These are phyloP conservation scores for Sutorius australiensis DNA, from an alignment of 768 basidiomycete species.

Conservation along the genomic window DNA sequence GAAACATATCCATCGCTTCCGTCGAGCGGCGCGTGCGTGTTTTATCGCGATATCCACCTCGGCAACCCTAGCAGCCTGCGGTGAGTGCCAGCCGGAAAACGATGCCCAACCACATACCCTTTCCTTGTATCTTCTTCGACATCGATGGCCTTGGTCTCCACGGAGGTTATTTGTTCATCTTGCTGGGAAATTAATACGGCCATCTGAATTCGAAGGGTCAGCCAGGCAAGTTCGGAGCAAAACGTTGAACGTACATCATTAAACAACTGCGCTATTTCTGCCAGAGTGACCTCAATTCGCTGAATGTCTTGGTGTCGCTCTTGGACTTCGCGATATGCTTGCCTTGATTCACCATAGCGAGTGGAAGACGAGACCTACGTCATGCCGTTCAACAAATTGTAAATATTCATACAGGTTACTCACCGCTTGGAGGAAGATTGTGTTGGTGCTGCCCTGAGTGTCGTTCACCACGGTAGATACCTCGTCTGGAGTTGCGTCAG, in stretches of 20 bases:
- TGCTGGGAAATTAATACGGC: conserved; percentile 74
- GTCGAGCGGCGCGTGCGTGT: conserved; percentile 66
- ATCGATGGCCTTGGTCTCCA: conserved; percentile 58
- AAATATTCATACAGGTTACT: background rate
- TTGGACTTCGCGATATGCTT: conserved; percentile 85
- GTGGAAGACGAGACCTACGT: conserved; percentile 67
- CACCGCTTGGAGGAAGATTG: conserved; percentile 80
- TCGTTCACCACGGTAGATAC: conserved; percentile 65
- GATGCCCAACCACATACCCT: conserved; percentile 47
- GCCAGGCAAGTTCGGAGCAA: background rate
- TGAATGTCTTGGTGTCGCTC: conserved; percentile 82
- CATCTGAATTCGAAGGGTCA: conserved; percentile 49
- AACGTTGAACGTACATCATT: conserved; percentile 53
- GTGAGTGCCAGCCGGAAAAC: background rate
- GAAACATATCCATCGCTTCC: conserved; percentile 87
- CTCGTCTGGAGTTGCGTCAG: conserved; percentile 80
- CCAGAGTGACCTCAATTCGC: conserved; percentile 81
- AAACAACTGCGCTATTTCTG: conserved; percentile 87
- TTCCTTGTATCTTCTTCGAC: conserved; percentile 67
- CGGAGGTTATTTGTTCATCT: conserved; percentile 62
- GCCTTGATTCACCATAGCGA: conserved; percentile 77
- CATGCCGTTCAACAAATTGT: background rate
- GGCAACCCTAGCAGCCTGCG: conserved; percentile 40
- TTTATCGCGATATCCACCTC: conserved; percentile 67
- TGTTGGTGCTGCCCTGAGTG: conserved; percentile 50